phyloP scores from a whole-genome alignment of 805 yeast genomes.

The Lipomyces lipofer region DNA sequence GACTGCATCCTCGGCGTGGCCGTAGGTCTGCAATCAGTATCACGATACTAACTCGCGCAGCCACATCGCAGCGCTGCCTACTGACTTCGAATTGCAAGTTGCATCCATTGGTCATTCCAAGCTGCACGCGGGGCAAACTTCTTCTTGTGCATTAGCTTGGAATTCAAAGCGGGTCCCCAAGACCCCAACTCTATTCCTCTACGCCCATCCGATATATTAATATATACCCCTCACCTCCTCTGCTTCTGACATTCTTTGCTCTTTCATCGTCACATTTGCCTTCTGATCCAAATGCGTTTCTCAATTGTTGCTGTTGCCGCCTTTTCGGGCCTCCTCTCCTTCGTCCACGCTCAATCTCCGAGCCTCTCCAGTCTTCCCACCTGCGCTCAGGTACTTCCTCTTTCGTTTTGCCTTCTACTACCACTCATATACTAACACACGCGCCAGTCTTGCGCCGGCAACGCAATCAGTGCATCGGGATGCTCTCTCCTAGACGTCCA shows the following conservation, averaged over 20 bases:
- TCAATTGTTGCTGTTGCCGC: background rate
- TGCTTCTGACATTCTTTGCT: background rate
- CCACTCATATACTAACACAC: background rate
- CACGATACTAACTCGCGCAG: no score
- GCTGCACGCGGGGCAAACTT: no score
- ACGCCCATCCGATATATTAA: background rate
- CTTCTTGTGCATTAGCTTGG: no score
- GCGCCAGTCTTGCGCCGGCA: constrained; percentile 15
- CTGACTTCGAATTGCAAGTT: no score
- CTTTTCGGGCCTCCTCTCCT: constrained; percentile 10
- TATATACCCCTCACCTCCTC: background rate
- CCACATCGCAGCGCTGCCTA: no score
- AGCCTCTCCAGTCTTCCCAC: constrained; percentile 13
- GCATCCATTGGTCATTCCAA: no score
- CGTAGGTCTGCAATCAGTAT: no score
- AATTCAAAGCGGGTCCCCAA: no score
- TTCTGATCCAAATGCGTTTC: constrained; percentile 14
- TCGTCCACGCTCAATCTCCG: constrained; percentile 21
- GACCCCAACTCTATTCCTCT: no score
- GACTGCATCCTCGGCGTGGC: no score
- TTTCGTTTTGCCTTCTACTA: background rate
- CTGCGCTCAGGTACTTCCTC: constrained; percentile 19
- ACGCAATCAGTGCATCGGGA: constrained; percentile 9
- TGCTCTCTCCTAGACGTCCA: constrained; percentile 19
- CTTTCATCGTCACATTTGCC: background rate